These are phyloP conservation scores for Pyricularia sp. DNA, from an alignment of 2,329 filamentous ascomycete species.

Conservation along the genomic window DNA sequence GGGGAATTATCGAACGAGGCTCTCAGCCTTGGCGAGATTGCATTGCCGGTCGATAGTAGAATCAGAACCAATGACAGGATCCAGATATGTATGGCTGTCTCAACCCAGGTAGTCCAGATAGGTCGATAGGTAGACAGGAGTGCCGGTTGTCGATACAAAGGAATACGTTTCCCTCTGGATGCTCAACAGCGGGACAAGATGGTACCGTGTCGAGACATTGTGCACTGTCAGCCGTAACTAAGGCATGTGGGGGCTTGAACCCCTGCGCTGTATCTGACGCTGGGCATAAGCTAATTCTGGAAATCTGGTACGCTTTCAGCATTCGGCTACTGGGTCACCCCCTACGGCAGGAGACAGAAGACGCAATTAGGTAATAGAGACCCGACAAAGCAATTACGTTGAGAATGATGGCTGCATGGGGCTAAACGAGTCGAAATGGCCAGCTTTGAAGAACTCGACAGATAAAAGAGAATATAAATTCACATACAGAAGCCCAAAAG, in stretches of 20 bases:
- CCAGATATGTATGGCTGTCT: too few relatives aligned
- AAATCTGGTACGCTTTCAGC: not conserved
- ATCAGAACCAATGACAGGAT: not conserved
- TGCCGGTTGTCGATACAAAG: not conserved
- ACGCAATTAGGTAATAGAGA: not conserved
- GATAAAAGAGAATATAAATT: not conserved
- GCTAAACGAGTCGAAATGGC: not conserved
- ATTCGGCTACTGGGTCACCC: not conserved
- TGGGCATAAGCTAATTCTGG: not conserved
- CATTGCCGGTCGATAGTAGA: not conserved
- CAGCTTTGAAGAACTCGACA: not conserved
- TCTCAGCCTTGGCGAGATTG: not conserved
- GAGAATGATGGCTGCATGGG: not conserved
- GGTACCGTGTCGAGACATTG: not conserved
- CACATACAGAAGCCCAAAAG: not conserved
- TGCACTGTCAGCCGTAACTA: not conserved
- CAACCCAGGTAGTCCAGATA: not conserved
- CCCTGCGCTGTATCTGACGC: constrained; percentile 1
- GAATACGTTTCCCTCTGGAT: constrained; percentile 5
- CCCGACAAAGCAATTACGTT: not conserved
- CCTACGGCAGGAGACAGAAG: not conserved
- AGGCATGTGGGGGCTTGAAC: not conserved
- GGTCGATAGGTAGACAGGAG: not conserved
- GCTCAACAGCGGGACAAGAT: not conserved
- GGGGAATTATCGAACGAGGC: not conserved